Conservation (phyloP, 768 basidiomycete genomes). For the Ramaria rubella region DNA sequence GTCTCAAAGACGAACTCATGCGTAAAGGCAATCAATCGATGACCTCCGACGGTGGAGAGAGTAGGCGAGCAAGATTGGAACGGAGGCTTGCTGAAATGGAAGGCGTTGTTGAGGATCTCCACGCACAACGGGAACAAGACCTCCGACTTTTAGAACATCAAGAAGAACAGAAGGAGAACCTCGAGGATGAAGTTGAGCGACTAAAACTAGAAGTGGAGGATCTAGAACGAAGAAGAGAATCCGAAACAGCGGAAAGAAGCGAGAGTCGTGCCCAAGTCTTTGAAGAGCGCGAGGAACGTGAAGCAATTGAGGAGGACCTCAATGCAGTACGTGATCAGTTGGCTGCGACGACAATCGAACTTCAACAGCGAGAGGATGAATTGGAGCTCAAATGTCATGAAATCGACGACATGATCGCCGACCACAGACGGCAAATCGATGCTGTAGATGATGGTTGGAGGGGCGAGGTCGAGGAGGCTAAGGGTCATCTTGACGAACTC, state of each 20-base stretch:
- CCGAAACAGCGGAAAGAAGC: conserved; percentile 61
- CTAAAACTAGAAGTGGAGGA: conserved; percentile 64
- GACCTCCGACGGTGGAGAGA: conserved; percentile 35
- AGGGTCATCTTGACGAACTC: conserved; percentile 73
- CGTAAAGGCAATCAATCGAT: conserved; percentile 34
- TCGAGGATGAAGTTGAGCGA: conserved; percentile 58
- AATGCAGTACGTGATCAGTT: conserved; percentile 70
- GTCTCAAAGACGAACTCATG: conserved; percentile 63
- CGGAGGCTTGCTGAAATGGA: conserved; percentile 52
- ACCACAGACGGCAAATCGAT: conserved; percentile 66
- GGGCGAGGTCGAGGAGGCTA: conserved; percentile 78
- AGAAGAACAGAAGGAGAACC: conserved; percentile 68
- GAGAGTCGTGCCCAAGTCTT: conserved; percentile 64
- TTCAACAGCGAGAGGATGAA: conserved; percentile 85
- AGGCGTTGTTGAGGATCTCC: conserved; percentile 57
- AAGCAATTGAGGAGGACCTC: conserved; percentile 72
- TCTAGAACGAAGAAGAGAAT: conserved; percentile 51
- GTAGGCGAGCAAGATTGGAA: conserved; percentile 38
- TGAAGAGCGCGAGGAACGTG: conserved; percentile 67
- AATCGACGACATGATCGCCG: conserved; percentile 68
- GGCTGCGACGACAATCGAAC: conserved; percentile 73
- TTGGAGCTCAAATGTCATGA: conserved; percentile 71
- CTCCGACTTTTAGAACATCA: conserved; percentile 45
- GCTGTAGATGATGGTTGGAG: conserved; percentile 81
- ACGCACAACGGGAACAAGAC: conserved; percentile 50